phyloP scores from a whole-genome alignment of 2,329 filamentous ascomycete genomes.

The Hortaea sp. region DNA sequence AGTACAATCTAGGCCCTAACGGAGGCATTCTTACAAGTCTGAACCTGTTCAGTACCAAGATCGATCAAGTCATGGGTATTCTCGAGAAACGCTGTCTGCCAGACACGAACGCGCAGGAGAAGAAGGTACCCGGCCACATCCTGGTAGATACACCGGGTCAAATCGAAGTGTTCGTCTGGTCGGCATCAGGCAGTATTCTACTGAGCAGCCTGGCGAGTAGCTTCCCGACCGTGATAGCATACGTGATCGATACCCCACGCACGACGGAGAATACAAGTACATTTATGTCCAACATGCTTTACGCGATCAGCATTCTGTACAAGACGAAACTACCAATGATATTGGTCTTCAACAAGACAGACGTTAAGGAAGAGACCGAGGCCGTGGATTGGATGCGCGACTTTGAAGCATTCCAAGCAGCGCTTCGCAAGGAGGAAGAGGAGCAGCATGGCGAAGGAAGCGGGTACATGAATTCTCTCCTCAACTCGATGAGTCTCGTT shows the following conservation, averaged over 20 bases:
- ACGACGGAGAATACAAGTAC: slow-evolving; percentile 88
- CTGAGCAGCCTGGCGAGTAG: slow-evolving; percentile 85
- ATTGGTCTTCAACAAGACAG: slow-evolving; percentile 97
- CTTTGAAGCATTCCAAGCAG: slow-evolving; percentile 88
- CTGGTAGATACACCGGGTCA: slow-evolving; percentile 93
- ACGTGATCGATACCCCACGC: slow-evolving; percentile 92
- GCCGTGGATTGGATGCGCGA: slow-evolving; percentile 99
- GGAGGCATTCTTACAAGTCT: slow-evolving; percentile 91
- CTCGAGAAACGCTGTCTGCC: slow-evolving; percentile 66
- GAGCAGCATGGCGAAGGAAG: slow-evolving; percentile 57
- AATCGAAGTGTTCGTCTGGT: slow-evolving; percentile 99
- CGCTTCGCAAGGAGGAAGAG: slow-evolving; percentile 70
- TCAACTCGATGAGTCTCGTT: slow-evolving; percentile 97
- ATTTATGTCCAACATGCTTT: slow-evolving; percentile 99
- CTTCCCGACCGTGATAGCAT: slow-evolving; percentile 94
- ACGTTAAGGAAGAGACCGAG: slow-evolving; percentile 80
- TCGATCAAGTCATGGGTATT: slow-evolving; percentile 83
- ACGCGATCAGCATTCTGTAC: slow-evolving; percentile 96
- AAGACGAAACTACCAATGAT: slow-evolving; percentile 99
- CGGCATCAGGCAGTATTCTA: slow-evolving; percentile 84
- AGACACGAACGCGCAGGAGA: slow-evolving; percentile 11
- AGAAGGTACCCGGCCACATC: slow-evolving; percentile 61
- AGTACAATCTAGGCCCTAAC: slow-evolving; percentile 95
- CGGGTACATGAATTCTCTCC: slow-evolving; percentile 89
- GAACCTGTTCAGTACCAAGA: slow-evolving; percentile 95